Base-by-base conservation (phyloP, 1,284 basidiomycete species). In the Cutaneotrichosporon arboriforme region DNA sequence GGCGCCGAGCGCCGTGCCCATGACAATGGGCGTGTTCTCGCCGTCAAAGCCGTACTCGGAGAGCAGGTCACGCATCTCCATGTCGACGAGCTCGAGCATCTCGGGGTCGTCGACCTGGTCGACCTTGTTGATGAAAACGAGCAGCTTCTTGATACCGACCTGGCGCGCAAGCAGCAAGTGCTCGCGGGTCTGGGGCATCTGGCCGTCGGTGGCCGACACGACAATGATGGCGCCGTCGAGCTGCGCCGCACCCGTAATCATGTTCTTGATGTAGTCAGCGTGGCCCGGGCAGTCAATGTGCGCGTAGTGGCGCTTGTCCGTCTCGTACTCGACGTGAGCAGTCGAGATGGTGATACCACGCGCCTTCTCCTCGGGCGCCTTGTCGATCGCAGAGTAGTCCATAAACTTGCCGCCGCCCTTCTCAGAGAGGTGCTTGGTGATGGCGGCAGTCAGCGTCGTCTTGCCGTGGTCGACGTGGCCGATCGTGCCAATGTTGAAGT, bases 61-160 rank as follows among this genome's bases (percentile, higher is more conserved):
- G 44, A 99, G 83, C n/a, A 99, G 80, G 72, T 99, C 96, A 54
- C 96, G 86, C 87, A 99, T 99, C 81, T 99, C 96, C 94, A 99
- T 98, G 69, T 99, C 96, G 60, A 99, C 96, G 55, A 98, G 87
- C 80, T 97, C 92, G 57, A 98, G 81, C 92, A 98, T 97, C 81
- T 99, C 96, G 31, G 85, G 83, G 81, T 99, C 96, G 61, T 88
- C 84, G 57, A 98, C 88, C 81, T 88, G 84, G 79, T 99, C 96
- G 60, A 98, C 87, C 79, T 97, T 97, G 57, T 59, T 99, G 77
- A 99, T 93, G 81, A 97, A 99, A 63, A 99, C 96, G 60, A 98
- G 90, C 39, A 99, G 84, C 77, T 88, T 91, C 79, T 96, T 94
- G 76, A 99, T 90, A 65, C 96, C 96, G 65, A 98, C 92, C 80